Base-by-base conservation (phyloP, 2,329 filamentous ascomycete species). In the Sclerotinia trifoliorum region DNA sequence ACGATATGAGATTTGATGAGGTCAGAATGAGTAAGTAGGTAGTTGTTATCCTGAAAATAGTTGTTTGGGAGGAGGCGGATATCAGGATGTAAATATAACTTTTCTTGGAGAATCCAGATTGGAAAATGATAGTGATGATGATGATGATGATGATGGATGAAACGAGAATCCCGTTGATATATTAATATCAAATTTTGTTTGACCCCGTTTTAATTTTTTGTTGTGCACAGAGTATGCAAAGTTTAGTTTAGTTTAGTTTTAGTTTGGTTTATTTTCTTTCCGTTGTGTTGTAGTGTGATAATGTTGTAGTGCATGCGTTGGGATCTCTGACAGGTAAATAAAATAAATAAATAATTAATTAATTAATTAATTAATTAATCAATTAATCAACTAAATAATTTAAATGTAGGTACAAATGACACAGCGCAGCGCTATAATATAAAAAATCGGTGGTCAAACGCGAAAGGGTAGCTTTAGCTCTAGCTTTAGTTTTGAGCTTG, bases 1-100 rank as follows among this genome's bases (percentile, higher is more conserved):
- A 51, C 60, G 15, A 13, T 24, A 39, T 62, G 32, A 39, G 29
- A 49, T 62, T 62, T 62, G 60, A 62, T 62, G 60, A 62, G 60
- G 60, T 62, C 60, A 62, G 60, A 39, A 51, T 49, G 29, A 35
- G 46, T 32, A 46, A 46, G 42, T 46, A 62, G 58, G 10, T 24
- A 56, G 19, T n/a, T 15, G 17, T 8, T 57, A 42, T 57, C 35
- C 55, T 57, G 55, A 57, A 24, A 57, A 57, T 57, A 58, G 55
- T 57, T 57, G 55, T n/a, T 57, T 42, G 8, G 19, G 39, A 7
- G n/a, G 29, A 62, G 46, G 60, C 46, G 60, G 60, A 21, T 51
- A 39, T 62, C 29, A 62, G 21, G 29, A 51, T 24, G 60, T 62
- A 62, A 62, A 62, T 62, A 62, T 62, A 49, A 26, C 26, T 49